Evolutionary conservation across 805 yeast genomes (phyloP).

Genomic region (Metschnikowia similis): DNA sequence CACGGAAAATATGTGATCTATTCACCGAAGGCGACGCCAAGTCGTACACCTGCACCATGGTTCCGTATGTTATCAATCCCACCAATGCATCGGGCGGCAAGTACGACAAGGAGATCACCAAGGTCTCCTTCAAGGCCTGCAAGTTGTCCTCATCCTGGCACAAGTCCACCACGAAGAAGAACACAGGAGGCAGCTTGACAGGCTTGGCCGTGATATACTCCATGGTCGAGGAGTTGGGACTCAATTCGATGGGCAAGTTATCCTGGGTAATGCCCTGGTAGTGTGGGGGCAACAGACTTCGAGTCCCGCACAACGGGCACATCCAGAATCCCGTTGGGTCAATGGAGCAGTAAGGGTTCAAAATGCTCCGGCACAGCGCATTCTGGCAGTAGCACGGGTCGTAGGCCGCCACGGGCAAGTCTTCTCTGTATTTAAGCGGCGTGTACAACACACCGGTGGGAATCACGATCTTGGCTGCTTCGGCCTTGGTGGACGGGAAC

Average conservation of each 20-base stretch:
- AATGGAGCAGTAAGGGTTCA: constrained; percentile 83
- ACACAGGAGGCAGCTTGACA: constrained; percentile 79
- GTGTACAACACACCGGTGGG: constrained; percentile 94
- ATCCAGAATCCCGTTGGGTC: constrained; percentile 81
- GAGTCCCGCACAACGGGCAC: constrained; percentile 75
- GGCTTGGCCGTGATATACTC: constrained; percentile 84
- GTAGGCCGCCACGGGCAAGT: constrained; percentile 71
- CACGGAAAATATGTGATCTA: constrained; percentile 81
- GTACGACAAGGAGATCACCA: constrained; percentile 67
- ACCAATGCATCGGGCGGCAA: constrained; percentile 88
- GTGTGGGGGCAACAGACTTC: constrained; percentile 80
- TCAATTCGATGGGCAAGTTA: constrained; percentile 76
- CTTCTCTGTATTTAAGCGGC: constrained; percentile 80
- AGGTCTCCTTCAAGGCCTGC: constrained; percentile 75
- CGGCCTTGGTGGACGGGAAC: constrained; percentile 83
- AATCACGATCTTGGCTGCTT: constrained; percentile 86
- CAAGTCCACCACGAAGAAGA: constrained; percentile 79
- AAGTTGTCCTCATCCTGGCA: constrained; percentile 88
- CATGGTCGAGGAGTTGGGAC: constrained; percentile 64
- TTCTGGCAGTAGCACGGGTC: constrained; percentile 81
- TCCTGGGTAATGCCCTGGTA: constrained; percentile 73
- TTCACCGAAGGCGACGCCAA: constrained; percentile 59
- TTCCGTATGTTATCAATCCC: constrained; percentile 85
- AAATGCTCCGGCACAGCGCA: constrained; percentile 73
- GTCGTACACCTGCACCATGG: constrained; percentile 88